phyloP scores from a whole-genome alignment of 805 yeast species.

The Sugiyamaella qingdaonensis region DNA sequence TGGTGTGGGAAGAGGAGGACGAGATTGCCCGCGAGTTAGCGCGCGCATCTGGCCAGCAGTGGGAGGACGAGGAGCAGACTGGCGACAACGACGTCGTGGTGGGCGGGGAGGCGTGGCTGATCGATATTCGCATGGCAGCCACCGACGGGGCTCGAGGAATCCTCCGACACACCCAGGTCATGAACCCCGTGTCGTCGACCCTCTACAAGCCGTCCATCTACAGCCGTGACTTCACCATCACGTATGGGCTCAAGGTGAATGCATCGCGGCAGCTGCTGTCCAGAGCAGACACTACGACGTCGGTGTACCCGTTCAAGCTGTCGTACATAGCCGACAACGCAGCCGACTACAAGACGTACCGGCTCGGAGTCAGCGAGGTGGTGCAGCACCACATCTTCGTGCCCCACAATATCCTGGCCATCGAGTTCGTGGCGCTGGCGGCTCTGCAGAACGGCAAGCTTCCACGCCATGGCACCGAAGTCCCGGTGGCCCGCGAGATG shows the following conservation, averaged over 20 bases:
- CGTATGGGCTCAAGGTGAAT: slow-evolving; percentile 69
- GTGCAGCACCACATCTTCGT: slow-evolving; percentile 74
- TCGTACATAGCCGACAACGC: slow-evolving; percentile 58
- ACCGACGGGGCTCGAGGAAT: slow-evolving; percentile 38
- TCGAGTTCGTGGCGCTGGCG: slow-evolving; percentile 68
- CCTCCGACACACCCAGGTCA: slow-evolving; percentile 27
- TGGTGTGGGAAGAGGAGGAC: slow-evolving; percentile 38
- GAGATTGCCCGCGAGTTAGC: slow-evolving; percentile 13
- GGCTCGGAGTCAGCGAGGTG: slow-evolving; percentile 77
- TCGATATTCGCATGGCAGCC: slow-evolving; percentile 81
- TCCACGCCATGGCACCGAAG: slow-evolving; percentile 45
- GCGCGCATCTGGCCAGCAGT: slow-evolving; percentile 12
- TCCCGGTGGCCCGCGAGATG: slow-evolving; percentile 68
- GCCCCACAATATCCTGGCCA: slow-evolving; percentile 66
- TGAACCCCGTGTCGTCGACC: slow-evolving; percentile 9
- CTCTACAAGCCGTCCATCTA: slow-evolving; percentile 49
- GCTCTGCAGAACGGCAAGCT: slow-evolving; percentile 59
- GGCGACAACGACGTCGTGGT: slow-evolving; percentile 65
- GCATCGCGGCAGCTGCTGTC: slow-evolving; percentile 67
- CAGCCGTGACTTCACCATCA: slow-evolving; percentile 82
- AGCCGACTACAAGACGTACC: slow-evolving; percentile 55
- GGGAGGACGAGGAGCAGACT: slow-evolving; percentile 20
- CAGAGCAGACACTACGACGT: slow-evolving; percentile 63
- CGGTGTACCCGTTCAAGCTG: slow-evolving; percentile 90
- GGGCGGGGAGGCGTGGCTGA: slow-evolving; percentile 81